Base-by-base conservation (phyloP, 306 rosid species). In the Casuarina equisetifolia region DNA sequence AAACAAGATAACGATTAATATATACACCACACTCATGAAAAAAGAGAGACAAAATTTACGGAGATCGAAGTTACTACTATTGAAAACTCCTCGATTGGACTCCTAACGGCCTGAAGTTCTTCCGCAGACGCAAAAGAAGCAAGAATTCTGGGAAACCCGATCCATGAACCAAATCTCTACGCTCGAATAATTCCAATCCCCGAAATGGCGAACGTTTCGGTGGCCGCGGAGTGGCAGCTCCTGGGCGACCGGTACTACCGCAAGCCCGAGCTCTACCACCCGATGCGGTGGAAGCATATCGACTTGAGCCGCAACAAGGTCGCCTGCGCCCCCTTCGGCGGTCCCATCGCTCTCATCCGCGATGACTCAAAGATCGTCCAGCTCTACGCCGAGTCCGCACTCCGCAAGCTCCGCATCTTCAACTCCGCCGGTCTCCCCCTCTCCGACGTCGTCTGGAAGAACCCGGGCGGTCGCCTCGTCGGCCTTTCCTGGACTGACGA, bases 301-400 rank as follows among this genome's bases (percentile, higher is more conserved):
- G 98, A 94, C 83, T 93, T 94, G 15, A 85, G 88, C 81, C 95
- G 98, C 73, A 88, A 91, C 85, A 92, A 88, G 70, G 93, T 94
- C 79, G 98, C 97, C 79, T 94, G 89, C 70, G 95, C 98, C 0
- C 97, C 97, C 4, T 94, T 89, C 77, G 98, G 91, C 15, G 97
- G 98, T 4, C 98, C 98, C 5, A 39, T 94, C 82, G 97, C 97
- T 77, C 90, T 91, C 75, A 94, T 94, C 88, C 93, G 98, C 3
- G 98, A 94, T 79, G 98, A 94, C 69, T 94, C 98, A 25, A 94
- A 94, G 91, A 94, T 94, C 87, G 98, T 94, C 78, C 98, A 94
- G 87, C 98, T 94, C 73, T 92, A 89, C 80, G 91, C 93, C 2
- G 98, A 94, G 62, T 92, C 98, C 39, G 97, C 98, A 42, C 97